phyloP scores from a whole-genome alignment of 306 rosid genomes.

The Pyrus bretschneideri region DNA sequence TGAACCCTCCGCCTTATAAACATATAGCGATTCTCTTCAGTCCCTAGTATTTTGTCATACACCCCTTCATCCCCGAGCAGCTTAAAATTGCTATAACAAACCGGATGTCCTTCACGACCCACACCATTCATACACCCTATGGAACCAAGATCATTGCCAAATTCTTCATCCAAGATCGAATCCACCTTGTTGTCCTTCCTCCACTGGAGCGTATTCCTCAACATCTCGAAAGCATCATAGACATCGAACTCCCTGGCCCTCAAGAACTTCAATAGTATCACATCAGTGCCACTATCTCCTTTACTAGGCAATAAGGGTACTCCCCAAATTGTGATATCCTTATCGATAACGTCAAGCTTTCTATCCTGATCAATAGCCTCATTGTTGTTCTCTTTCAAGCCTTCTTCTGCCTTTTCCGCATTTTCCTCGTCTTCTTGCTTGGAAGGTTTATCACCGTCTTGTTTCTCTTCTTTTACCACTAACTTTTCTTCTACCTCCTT shows the following conservation, averaged over 20 bases:
- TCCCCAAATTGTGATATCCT: slow-evolving; percentile 57
- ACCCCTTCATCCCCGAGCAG: slow-evolving; percentile 50
- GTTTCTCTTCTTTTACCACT: neutral
- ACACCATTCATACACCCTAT: slow-evolving; percentile 48
- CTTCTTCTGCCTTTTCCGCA: neutral
- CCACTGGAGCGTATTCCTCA: slow-evolving; percentile 63
- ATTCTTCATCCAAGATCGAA: slow-evolving; percentile 33
- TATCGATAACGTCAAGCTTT: neutral
- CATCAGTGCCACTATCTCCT: slow-evolving; percentile 51
- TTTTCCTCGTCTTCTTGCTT: neutral
- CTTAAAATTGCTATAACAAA: slow-evolving; percentile 62
- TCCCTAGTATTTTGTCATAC: slow-evolving; percentile 51
- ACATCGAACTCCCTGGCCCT: slow-evolving; percentile 68
- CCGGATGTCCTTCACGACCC: slow-evolving; percentile 64
- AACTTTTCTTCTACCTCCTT: neutral
- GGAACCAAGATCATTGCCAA: slow-evolving; percentile 28
- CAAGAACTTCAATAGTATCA: slow-evolving; percentile 57
- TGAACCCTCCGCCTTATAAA: slow-evolving; percentile 62
- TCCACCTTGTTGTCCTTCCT: slow-evolving; percentile 53
- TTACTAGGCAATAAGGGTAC: slow-evolving; percentile 34
- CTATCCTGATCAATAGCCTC: neutral
- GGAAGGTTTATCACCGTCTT: neutral
- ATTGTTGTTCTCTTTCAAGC: neutral
- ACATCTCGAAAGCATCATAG: slow-evolving; percentile 56
- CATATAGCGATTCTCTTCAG: slow-evolving; percentile 49